A percentile compares a stretch with the other conserved stretches of the same genome.
These are phyloP conservation scores for Sonneratia alba DNA, from an alignment of 345 rosid species.

Conservation along the genomic window DNA sequence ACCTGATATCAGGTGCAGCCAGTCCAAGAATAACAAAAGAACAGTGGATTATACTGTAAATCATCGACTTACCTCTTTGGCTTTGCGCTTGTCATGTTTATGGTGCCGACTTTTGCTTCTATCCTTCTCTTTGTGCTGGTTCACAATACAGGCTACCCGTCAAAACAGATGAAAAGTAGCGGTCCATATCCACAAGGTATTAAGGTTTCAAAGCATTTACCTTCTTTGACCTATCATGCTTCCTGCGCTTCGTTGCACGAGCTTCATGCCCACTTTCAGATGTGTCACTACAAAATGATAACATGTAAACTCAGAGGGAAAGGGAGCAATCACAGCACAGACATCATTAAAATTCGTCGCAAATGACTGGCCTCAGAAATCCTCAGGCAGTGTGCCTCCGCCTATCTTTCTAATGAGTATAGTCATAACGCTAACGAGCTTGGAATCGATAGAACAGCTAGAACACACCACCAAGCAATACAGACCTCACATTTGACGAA, in stretches of 20 bases:
- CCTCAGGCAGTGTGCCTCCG: neutral
- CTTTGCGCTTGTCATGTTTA: conserved; percentile 62
- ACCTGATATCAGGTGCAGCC: neutral
- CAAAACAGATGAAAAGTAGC: conserved; percentile 5
- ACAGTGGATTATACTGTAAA: conserved; percentile 4
- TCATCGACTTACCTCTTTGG: conserved; percentile 54
- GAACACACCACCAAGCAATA: neutral
- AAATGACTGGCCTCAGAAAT: neutral
- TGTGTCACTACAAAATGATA: conserved; percentile 6
- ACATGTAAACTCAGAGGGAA: neutral
- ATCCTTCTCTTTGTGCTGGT: conserved; percentile 60
- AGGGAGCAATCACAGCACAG: neutral
- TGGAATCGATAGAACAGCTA: neutral
- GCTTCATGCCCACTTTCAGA: conserved; percentile 59
- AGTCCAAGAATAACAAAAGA: neutral
- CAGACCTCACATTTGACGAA: neutral
- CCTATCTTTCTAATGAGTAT: neutral
- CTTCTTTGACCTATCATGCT: conserved; percentile 68
- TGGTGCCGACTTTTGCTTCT: conserved; percentile 57
- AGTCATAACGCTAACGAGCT: neutral
- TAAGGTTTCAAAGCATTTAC: conserved; percentile 22
- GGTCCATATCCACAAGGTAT: conserved; percentile 1
- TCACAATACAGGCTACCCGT: conserved; percentile 13
- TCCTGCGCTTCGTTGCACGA: conserved; percentile 59
- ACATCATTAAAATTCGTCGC: neutral